Conservation (phyloP, 345 rosid genomes). For the Brassica incana region DNA sequence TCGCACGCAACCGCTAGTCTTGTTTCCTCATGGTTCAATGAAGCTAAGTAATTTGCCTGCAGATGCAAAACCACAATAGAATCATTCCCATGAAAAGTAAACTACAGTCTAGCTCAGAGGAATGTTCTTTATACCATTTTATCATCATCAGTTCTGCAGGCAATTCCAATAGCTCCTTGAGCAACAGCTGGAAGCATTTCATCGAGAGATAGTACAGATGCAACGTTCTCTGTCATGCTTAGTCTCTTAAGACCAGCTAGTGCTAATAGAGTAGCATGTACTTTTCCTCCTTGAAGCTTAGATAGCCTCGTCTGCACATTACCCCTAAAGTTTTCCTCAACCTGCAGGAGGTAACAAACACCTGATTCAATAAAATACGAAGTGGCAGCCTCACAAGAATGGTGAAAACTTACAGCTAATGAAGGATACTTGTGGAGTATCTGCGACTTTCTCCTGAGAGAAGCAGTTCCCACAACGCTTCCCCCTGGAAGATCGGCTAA, state of each 20-base stretch:
- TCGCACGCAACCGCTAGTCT: conserved; percentile 89
- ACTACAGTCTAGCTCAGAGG: neutral
- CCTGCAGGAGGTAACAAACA: conserved; percentile 48
- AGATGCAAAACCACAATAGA: conserved; percentile 3
- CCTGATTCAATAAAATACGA: neutral
- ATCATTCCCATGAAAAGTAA: neutral
- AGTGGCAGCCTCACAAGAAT: too few relatives aligned
- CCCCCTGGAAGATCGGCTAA: conserved; percentile 83
- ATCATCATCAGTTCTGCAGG: conserved; percentile 77
- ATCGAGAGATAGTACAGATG: conserved; percentile 67
- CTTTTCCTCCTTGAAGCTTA: conserved; percentile 84
- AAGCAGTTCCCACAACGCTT: conserved; percentile 91
- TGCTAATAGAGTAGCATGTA: conserved; percentile 88
- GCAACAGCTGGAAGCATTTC: conserved; percentile 99
- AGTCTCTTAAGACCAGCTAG: conserved; percentile 94
- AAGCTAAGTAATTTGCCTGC: conserved; percentile 74
- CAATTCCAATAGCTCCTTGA: conserved; percentile 98
- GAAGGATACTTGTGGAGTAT: conserved; percentile 86
- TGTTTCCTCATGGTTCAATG: conserved; percentile 92
- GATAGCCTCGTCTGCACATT: conserved; percentile 92
- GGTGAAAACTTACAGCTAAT: conserved; percentile 52
- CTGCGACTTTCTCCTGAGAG: conserved; percentile 95
- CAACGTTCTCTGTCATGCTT: conserved; percentile 84
- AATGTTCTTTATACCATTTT: conserved; percentile 60
- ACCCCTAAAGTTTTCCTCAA: conserved; percentile 89